These are phyloP conservation scores for Furcasterigmium furcatum DNA, from an alignment of 2,329 filamentous ascomycete genomes.

Conservation along the genomic window DNA sequence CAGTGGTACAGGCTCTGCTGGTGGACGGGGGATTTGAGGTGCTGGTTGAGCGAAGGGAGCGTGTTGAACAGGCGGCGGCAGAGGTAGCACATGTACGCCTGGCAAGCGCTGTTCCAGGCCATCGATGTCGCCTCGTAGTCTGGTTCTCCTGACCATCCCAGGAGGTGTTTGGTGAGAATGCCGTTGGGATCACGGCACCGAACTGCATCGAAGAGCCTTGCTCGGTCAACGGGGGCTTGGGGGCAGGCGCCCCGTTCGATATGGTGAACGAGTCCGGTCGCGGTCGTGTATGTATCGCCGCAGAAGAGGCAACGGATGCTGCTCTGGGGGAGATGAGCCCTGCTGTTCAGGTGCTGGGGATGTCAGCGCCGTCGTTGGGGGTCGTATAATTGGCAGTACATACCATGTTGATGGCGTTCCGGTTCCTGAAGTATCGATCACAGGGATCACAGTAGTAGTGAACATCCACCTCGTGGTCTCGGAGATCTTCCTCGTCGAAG, in stretches of 20 bases:
- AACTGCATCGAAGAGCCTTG: conserved; percentile 42
- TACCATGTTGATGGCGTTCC: not conserved
- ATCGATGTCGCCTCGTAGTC: conserved; percentile 31
- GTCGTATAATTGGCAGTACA: not conserved
- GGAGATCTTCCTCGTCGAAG: not conserved
- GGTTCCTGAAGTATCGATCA: not conserved
- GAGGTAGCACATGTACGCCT: conserved; percentile 48
- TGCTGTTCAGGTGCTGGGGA: conserved; percentile 51
- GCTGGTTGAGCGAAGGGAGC: conserved; percentile 38
- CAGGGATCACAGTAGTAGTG: conserved; percentile 5
- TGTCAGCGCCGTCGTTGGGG: not conserved
- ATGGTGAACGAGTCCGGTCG: conserved; percentile 53
- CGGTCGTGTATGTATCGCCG: conserved; percentile 36
- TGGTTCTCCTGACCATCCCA: conserved; percentile 37
- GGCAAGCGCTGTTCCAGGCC: conserved; percentile 38
- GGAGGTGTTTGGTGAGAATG: conserved; percentile 46
- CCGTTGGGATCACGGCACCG: conserved; percentile 41
- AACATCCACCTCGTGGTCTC: not conserved
- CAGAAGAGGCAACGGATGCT: conserved; percentile 58
- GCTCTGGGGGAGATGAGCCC: conserved; percentile 38
- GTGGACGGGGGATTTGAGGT: conserved; percentile 50
- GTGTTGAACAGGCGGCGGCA: conserved; percentile 42
- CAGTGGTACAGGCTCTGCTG: conserved; percentile 36
- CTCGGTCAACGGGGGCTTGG: conserved; percentile 41
- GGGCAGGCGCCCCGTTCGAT: conserved; percentile 54